phyloP scores from a whole-genome alignment of 2,329 filamentous ascomycete genomes.

The Sporothrix pseudoabietina region DNA sequence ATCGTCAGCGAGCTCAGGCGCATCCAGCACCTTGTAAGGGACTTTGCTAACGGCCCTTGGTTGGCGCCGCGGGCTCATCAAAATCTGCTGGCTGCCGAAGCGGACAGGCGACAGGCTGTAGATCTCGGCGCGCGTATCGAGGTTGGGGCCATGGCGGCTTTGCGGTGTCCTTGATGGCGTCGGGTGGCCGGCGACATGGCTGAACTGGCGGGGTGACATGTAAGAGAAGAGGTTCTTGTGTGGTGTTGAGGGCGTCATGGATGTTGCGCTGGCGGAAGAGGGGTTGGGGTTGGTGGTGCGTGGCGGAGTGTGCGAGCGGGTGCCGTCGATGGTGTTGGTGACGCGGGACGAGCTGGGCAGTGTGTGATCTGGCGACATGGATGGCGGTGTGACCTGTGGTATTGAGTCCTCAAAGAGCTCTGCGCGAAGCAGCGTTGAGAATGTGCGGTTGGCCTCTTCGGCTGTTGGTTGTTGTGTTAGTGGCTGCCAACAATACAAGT shows the following conservation, averaged over 20 bases:
- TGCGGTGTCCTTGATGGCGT: constrained; percentile 89
- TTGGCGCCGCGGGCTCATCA: constrained; percentile 85
- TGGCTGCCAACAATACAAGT: background rate
- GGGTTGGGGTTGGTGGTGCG: constrained; percentile 31
- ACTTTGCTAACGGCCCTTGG: constrained; percentile 92
- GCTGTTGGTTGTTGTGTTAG: constrained; percentile 49
- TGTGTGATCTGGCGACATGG: constrained; percentile 61
- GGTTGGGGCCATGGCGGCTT: constrained; percentile 81
- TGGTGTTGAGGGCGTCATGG: constrained; percentile 87
- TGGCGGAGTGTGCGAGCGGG: constrained; percentile 79
- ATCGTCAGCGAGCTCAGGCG: constrained; percentile 92
- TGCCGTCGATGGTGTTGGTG: constrained; percentile 63
- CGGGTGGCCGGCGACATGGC: constrained; percentile 73
- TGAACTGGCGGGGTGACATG: constrained; percentile 72
- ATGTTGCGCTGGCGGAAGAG: constrained; percentile 59
- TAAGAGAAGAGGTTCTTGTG: constrained; percentile 98
- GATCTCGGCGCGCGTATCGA: constrained; percentile 87
- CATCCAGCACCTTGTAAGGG: constrained; percentile 95
- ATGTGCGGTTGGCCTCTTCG: constrained; percentile 93
- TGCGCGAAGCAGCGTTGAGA: constrained; percentile 80
- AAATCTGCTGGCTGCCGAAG: constrained; percentile 88
- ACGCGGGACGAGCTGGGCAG: constrained; percentile 54
- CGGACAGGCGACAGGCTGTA: constrained; percentile 95
- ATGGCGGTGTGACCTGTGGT: constrained; percentile 73
- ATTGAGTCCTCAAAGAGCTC: constrained; percentile 92